Evolutionary conservation across 768 basidiomycete species (phyloP).

Genomic region (Candolleomyces eurysporus): DNA sequence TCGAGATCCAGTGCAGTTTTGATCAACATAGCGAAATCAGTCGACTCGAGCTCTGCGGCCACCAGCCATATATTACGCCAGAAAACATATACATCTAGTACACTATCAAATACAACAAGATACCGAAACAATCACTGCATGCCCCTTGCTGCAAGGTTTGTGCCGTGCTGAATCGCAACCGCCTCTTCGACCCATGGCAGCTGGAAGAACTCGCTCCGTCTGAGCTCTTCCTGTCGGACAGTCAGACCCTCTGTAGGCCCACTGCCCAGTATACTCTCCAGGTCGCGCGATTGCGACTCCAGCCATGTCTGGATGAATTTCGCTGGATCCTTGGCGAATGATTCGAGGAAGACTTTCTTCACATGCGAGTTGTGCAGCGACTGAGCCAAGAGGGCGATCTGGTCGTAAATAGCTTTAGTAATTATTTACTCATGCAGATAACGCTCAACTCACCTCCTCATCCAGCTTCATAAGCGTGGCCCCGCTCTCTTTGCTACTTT

Average conservation of each 20-base stretch:
- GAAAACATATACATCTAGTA: neutral
- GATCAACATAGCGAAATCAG: too few relatives aligned
- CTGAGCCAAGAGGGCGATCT: conserved; percentile 85
- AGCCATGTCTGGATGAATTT: conserved; percentile 88
- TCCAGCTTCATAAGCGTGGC: conserved; percentile 72
- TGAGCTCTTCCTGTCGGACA: conserved; percentile 84
- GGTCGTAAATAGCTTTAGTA: too few relatives aligned
- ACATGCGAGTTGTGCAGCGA: conserved; percentile 84
- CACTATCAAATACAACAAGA: neutral
- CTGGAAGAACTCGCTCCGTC: conserved; percentile 86
- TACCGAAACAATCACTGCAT: conserved; percentile 29
- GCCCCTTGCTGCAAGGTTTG: conserved; percentile 57
- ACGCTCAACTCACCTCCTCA: conserved; percentile 66
- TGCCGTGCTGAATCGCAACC: conserved; percentile 80
- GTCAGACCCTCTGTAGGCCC: conserved; percentile 77
- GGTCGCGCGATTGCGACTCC: conserved; percentile 86
- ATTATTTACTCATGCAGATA: neutral
- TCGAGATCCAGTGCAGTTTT: neutral
- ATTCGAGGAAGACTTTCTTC: conserved; percentile 82
- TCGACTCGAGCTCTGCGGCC: too few relatives aligned
- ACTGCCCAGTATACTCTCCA: conserved; percentile 87
- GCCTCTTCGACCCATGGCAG: conserved; percentile 92
- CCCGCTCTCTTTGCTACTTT: conserved; percentile 67
- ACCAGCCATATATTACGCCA: too few relatives aligned
- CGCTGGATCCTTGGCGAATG: conserved; percentile 77